phyloP scores from a whole-genome alignment of 768 basidiomycete genomes.

The Russula sp. region DNA sequence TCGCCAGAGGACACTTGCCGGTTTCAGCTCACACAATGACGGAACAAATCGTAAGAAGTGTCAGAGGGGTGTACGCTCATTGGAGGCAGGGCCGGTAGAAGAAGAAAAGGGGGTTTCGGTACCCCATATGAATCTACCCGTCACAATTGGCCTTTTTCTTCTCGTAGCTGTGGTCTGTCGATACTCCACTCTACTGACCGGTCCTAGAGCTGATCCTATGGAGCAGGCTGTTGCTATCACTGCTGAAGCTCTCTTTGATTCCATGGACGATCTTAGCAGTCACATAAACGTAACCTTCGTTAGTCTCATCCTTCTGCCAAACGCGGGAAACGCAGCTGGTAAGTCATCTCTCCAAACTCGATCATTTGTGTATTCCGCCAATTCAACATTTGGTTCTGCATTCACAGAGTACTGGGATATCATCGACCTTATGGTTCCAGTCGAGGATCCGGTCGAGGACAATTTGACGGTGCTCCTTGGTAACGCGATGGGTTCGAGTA shows the following conservation, averaged over 20 bases:
- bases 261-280: constrained; percentile 65
- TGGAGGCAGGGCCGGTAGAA: constrained; percentile 12
- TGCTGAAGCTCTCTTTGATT: constrained; percentile 65
- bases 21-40: too few relatives aligned
- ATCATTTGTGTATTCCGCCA: neutral
- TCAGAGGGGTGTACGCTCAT: neutral
- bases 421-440: constrained; percentile 74
- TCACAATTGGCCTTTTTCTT: constrained; percentile 33
- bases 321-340: constrained; percentile 85
- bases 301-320: constrained; percentile 82
- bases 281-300: constrained; percentile 74
- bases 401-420: constrained; percentile 55
- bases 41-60: too few relatives aligned
- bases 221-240: constrained; percentile 44
- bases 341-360: constrained; percentile 20
- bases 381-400: constrained; percentile 7
- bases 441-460: constrained; percentile 61
- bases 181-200: neutral
- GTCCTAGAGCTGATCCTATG: neutral
- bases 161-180: constrained; percentile 37
- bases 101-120: too few relatives aligned
- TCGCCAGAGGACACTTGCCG: too few relatives aligned
- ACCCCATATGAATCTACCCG: constrained; percentile 34
- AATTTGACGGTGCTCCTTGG: constrained; percentile 83
- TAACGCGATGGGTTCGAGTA: constrained; percentile 81